A percentile compares a stretch with the other conserved stretches of the same genome.
Evolutionary conservation across 495 filamentous ascomycete species (phyloP).

Genomic region (Penicillium fimorum): DNA sequence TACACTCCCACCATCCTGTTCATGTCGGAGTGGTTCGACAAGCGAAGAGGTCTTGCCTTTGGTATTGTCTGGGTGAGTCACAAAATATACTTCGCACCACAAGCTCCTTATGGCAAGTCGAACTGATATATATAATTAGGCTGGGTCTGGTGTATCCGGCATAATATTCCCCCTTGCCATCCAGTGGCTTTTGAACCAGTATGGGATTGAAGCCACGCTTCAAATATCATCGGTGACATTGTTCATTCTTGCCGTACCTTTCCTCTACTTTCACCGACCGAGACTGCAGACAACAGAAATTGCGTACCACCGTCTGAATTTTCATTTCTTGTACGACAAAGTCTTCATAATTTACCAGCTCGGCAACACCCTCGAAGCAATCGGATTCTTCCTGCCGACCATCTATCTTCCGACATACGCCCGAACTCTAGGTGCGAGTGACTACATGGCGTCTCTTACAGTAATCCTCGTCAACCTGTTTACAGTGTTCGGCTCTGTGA

Average conservation of each 20-base stretch:
- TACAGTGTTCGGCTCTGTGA: slow-evolving; percentile 50
- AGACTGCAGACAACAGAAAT: slow-evolving; percentile 37
- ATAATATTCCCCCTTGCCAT: slow-evolving; percentile 48
- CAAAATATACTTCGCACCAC: background rate
- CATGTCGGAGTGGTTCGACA: slow-evolving; percentile 53
- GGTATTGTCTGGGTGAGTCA: slow-evolving; percentile 44
- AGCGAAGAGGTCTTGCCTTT: slow-evolving; percentile 47
- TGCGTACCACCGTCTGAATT: slow-evolving; percentile 29
- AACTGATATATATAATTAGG: slow-evolving; percentile 19
- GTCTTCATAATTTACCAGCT: slow-evolving; percentile 51
- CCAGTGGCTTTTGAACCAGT: slow-evolving; percentile 44
- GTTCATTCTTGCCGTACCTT: slow-evolving; percentile 48
- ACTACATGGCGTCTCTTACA: slow-evolving; percentile 40
- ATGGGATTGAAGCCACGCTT: slow-evolving; percentile 52
- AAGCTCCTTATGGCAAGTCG: background rate
- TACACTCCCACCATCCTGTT: slow-evolving; percentile 48
- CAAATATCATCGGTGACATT: slow-evolving; percentile 45
- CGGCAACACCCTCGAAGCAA: slow-evolving; percentile 52
- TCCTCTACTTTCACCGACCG: slow-evolving; percentile 54
- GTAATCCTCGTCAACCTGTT: slow-evolving; percentile 52
- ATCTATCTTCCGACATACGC: slow-evolving; percentile 41
- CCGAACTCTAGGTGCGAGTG: slow-evolving; percentile 34
- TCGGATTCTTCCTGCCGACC: slow-evolving; percentile 46
- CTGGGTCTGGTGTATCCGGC: slow-evolving; percentile 40
- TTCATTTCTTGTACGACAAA: slow-evolving; percentile 41